A percentile compares a stretch with the other conserved stretches of the same genome.
Evolutionary conservation across 2,329 filamentous ascomycete species (phyloP).

Genomic region (Diaporthe sp.): DNA sequence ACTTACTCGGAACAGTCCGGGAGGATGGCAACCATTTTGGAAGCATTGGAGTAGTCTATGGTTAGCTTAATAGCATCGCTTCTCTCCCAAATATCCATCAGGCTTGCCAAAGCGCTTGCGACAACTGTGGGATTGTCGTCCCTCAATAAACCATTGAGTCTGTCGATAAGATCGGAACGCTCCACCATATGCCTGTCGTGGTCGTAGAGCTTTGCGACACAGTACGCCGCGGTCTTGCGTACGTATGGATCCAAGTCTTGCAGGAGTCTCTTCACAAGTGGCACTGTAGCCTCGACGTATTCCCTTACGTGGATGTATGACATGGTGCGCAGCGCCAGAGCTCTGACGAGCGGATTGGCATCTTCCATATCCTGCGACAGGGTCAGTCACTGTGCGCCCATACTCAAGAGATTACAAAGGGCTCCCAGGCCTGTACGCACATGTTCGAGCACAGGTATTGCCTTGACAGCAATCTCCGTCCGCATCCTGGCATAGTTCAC

Average conservation of each 20-base stretch:
- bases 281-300: slow-evolving; percentile 92
- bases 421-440: slow-evolving; percentile 61
- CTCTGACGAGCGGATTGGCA: slow-evolving; percentile 90
- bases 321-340: slow-evolving; percentile 92
- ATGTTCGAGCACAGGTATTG: slow-evolving; percentile 87
- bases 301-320: slow-evolving; percentile 98
- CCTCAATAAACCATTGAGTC: slow-evolving; percentile 87
- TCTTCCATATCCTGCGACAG: slow-evolving; percentile 87
- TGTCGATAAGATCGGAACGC: slow-evolving; percentile 90
- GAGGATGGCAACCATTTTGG: slow-evolving; percentile 96
- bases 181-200: slow-evolving; percentile 94
- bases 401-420: background rate
- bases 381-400: slow-evolving; percentile 42
- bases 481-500: slow-evolving; percentile 98
- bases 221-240: slow-evolving; percentile 96
- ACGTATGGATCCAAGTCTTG: slow-evolving; percentile 94
- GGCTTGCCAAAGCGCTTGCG: slow-evolving; percentile 87
- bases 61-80: slow-evolving; percentile 98
- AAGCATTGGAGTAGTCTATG: slow-evolving; percentile 97
- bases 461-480: slow-evolving; percentile 93
- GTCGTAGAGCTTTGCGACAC: slow-evolving; percentile 97
- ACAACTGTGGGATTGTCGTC: slow-evolving; percentile 99
- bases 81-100: slow-evolving; percentile 99
- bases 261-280: slow-evolving; percentile 85
- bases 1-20: slow-evolving; percentile 96